Base-by-base conservation (phyloP, 495 filamentous ascomycete genomes). In the Staphylotrichum tortipilum region DNA sequence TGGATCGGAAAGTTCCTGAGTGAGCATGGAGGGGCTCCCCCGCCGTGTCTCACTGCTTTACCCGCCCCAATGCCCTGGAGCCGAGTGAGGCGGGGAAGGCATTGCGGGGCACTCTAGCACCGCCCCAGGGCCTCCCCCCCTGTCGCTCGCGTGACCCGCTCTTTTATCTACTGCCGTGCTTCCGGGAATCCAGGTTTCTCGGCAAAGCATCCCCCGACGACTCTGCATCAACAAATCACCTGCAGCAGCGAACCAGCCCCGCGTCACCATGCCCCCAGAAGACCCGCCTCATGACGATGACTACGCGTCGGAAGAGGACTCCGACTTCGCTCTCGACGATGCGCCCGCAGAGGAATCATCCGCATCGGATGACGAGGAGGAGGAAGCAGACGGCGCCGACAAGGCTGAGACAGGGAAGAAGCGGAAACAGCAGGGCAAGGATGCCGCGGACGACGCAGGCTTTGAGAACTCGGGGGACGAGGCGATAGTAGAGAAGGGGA, bases 401-500 rank as follows among this genome's bases (percentile, higher is more conserved):
- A 55, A 35, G 34, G 11, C 50, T 21, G 38, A 54, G 36, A 39
- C 59, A 24, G 50, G 58, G 22, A 73, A n/a, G n/a, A n/a, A 66
- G 42, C 61, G 63, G 47, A 76, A 74, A 58, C 58, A 67, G 6
- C 43, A 38, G 10, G 63, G 62, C 39, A 69, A 72, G 6, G 67
- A 67, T 19, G 70, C 65, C 30, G 72, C 64, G 19, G 64, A 64
- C 22, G 74, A 72, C 50, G 60, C 60, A 12, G 76, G 68, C 14
- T 71, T 75, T 45, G 74, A 77, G 53, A 74, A 82, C 53, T 89
- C 86, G 2, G 86, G 87, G n/a, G 88, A 94, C 63, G 87, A 92
- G 61, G 78, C 73, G 0, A 85, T 85, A 12, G 84, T 91, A 55
- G 68, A 72, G 33, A 71, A 79, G 68, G 74, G 80, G 52, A 56